Base-by-base conservation (phyloP, 257 asterid species). In the Scutellaria baicalensis region DNA sequence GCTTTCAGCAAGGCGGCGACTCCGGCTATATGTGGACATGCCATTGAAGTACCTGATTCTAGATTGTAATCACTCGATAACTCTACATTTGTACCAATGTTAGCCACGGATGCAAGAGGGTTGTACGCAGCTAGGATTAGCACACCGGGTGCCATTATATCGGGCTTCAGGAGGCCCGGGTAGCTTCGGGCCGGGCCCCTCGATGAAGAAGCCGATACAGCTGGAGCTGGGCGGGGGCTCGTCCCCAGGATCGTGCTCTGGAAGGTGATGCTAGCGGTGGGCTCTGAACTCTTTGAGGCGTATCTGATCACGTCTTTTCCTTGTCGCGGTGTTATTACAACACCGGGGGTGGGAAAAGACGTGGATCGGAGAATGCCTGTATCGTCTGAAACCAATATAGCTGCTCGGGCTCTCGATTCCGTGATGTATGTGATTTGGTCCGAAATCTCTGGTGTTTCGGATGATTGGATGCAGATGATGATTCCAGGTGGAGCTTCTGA, bases 131-230 rank as follows among this genome's bases (percentile, higher is more conserved):
- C 85, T 35, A 84, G 38, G 43, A 84, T 73, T 18, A 81, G 42
- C 17, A 74, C 60, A 8, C 90, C 89, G 0, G 93, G 90, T 7
- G 91, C 86, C 86, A 84, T 76, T 8, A 86, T 40, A 47, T 88
- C 93, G 2, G 93, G 90, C 76, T 86, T 88, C 76, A 82, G 35
- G n/a, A 86, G 72, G 17, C 80, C 82, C 0, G 77, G 88, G 33
- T 65, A 87, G 82, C 78, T 78, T 1, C 68, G 69, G 0, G 84
- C 72, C 0, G 92, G 92, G 6, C 96, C 96, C 47, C 87, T 52
- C 0, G 85, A 83, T 0, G 88, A 47, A 17, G 79, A 80, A 0
- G 49, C 21, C 0, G 96, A 77, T 18, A 85, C 82, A 0, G 78
- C 83, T 0, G 92, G 96, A 9, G 90, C 87, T 3, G 89, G 79